Base-by-base conservation (phyloP, 192 early-diverging fungal genomes). In the Cladochytrium replicatum region DNA sequence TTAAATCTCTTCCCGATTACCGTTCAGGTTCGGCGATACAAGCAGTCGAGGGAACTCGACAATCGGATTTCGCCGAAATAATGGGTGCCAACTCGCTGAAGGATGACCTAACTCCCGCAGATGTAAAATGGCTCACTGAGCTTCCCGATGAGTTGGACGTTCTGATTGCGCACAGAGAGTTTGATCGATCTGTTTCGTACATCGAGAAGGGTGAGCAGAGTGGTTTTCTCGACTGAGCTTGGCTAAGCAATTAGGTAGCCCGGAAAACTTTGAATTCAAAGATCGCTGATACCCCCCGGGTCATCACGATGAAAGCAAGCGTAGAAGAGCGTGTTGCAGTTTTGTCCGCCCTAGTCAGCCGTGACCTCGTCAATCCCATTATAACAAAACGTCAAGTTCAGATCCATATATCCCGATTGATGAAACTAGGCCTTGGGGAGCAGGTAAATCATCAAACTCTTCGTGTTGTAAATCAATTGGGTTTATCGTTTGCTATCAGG, bases 81-180 rank as follows among this genome's bases (percentile, higher is more conserved):
- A 25, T 8, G 24, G 19, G 11, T 44, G 4, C 57, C 17, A 55
- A 55, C 4, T 2, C 23, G 24, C 7, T 32, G 40, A 64, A 67
- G 40, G 60, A 73, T 26, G 41, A 52, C 7, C 37, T 70, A 5
- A 21, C 25, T 19, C 23, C 25, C 13, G 26, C 49, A 9, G 69
- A 77, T 6, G 38, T 46, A 8, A 66, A 41, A 17, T 85, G 80
- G 81, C 46, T 89, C 11, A 71, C 68, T 38, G 83, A 90, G 47
- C 74, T 92, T 40, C 71, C 84, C 4, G 91, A 96, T 61, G 81
- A 87, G 41, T 61, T 99, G 38, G 95, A 96, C 45, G 91, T 99
- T 5, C 62, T 84, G 24, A 93, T 99, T 71, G 93, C 92, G 0
- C 78, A 87, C 25, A 68, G 91, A 29, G 90, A 95, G 52, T 95